A percentile compares a stretch with the other conserved stretches of the same genome.
Evolutionary conservation across 768 basidiomycete species (phyloP).

Genomic region (Collybia sordida): DNA sequence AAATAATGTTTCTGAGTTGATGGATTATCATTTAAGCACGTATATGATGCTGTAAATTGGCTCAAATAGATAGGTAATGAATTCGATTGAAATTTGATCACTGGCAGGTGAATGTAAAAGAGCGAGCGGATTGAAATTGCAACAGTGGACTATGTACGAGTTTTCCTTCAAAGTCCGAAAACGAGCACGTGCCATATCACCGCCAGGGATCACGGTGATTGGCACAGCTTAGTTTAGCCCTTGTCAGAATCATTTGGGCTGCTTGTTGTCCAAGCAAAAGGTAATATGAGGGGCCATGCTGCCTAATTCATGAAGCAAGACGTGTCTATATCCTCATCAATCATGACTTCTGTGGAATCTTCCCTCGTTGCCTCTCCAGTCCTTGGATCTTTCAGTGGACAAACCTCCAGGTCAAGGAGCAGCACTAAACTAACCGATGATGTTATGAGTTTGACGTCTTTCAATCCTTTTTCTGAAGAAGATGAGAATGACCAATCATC

Average conservation of each 20-base stretch:
- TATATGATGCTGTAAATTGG: no score
- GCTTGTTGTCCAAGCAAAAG: neutral
- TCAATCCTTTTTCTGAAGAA: constrained; percentile 92
- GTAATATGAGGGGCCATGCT: neutral
- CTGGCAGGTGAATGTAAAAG: no score
- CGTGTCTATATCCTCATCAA: neutral
- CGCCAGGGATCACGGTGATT: no score
- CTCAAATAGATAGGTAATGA: no score
- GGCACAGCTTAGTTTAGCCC: neutral
- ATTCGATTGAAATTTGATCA: no score
- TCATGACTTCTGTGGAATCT: constrained; percentile 24
- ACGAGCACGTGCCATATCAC: no score
- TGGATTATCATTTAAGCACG: no score
- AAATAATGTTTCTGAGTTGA: no score
- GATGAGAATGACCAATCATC: constrained; percentile 89
- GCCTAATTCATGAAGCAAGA: neutral
- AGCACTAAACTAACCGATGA: constrained; percentile 60
- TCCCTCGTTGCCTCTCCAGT: constrained; percentile 31
- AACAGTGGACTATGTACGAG: no score
- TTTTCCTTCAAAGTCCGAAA: no score
- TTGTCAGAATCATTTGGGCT: neutral
- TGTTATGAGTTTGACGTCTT: constrained; percentile 75
- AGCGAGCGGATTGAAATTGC: no score
- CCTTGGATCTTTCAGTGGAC: constrained; percentile 34
- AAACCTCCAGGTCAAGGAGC: constrained; percentile 60